Conservation (phyloP, 208 protist species). For the Trypanosoma vivax region DNA sequence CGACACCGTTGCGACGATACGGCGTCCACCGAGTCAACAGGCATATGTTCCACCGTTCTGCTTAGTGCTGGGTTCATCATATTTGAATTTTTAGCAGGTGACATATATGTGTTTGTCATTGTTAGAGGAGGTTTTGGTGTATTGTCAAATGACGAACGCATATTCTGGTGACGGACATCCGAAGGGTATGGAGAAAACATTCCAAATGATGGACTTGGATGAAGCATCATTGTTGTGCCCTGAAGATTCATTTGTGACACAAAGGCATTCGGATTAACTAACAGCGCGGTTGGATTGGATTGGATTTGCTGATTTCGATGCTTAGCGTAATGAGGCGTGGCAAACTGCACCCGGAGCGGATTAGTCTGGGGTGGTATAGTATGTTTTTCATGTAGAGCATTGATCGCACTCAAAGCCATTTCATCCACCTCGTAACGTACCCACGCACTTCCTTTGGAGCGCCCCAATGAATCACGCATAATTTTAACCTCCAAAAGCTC, state of each 20-base stretch:
- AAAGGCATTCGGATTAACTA: constrained; percentile 12
- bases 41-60: neutral
- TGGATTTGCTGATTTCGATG: constrained; percentile 10
- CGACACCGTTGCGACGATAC: too few relatives aligned
- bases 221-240: constrained; percentile 14
- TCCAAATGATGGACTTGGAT: constrained; percentile 4
- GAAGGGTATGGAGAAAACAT: constrained; percentile 9
- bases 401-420: constrained; percentile 55
- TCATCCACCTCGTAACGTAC: constrained; percentile 70
- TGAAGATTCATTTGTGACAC: constrained; percentile 10
- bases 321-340: constrained; percentile 28
- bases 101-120: constrained; percentile 16
- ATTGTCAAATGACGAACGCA: constrained; percentile 3
- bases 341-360: constrained; percentile 74
- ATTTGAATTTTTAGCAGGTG: constrained; percentile 11
- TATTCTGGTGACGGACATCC: constrained; percentile 3
- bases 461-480: constrained; percentile 71
- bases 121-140: constrained; percentile 1
- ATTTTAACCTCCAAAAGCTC: constrained; percentile 73
- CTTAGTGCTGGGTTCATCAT: neutral
- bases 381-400: constrained; percentile 65
- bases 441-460: constrained; percentile 77
- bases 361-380: constrained; percentile 83
- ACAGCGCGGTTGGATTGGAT: neutral
- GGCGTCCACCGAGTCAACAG: too few relatives aligned